These are phyloP conservation scores for Dothideomycetidae sp. DNA, from an alignment of 2,329 filamentous ascomycete species.

Conservation along the genomic window DNA sequence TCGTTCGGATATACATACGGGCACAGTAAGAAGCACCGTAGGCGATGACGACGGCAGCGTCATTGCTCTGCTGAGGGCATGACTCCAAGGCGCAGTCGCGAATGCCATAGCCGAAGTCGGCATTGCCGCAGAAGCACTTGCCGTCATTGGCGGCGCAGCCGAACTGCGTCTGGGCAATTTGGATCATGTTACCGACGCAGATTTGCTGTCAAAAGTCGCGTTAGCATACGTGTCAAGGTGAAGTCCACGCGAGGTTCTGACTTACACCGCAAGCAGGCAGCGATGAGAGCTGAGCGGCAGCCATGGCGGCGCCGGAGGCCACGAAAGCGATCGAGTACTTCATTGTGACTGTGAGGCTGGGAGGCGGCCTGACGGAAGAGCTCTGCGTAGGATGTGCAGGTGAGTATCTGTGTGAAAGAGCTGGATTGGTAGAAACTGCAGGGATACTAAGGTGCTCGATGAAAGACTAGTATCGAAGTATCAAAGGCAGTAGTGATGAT, in stretches of 20 bases:
- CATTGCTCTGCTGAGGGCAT: constrained; percentile 16
- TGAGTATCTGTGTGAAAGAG: constrained; percentile 3
- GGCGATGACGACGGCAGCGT: constrained; percentile 20
- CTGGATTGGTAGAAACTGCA: constrained; percentile 4
- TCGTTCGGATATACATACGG: constrained; percentile 5
- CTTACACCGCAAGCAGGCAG: constrained; percentile 25
- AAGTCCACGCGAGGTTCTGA: constrained; percentile 6
- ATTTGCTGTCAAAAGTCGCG: constrained; percentile 17
- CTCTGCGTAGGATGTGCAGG: neutral
- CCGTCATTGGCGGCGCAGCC: constrained; percentile 21
- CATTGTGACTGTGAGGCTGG: constrained; percentile 17
- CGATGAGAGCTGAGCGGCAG: constrained; percentile 20
- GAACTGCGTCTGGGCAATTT: constrained; percentile 17
- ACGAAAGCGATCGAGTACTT: constrained; percentile 20
- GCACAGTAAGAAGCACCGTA: constrained; percentile 23
- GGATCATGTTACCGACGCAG: constrained; percentile 25
- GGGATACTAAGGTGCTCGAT: too few relatives aligned
- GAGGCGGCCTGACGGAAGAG: neutral
- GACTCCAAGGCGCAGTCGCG: constrained; percentile 26
- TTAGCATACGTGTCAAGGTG: constrained; percentile 3
- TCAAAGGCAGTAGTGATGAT: too few relatives aligned
- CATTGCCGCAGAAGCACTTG: constrained; percentile 23
- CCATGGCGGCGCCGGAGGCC: constrained; percentile 21
- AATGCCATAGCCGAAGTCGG: constrained; percentile 25
- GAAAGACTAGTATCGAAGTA: too few relatives aligned